phyloP scores from a whole-genome alignment of 2,329 filamentous ascomycete species.

The Claviceps sp. region DNA sequence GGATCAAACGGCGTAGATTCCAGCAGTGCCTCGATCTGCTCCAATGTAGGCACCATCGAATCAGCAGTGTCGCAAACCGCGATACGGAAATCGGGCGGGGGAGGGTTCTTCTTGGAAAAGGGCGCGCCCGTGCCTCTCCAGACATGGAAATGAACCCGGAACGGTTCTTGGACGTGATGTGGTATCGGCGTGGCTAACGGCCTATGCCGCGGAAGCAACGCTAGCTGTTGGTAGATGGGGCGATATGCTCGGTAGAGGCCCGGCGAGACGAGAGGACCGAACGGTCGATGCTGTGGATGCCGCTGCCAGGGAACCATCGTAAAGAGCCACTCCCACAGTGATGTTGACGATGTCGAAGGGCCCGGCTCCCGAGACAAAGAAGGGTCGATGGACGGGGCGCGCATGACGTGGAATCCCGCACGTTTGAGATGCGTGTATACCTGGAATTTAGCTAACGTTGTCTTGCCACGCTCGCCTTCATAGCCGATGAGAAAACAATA shows the following conservation, averaged over 20 bases:
- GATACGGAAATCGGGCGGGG: slow-evolving; percentile 70
- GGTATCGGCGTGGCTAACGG: slow-evolving; percentile 24
- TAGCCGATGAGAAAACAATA: slow-evolving; percentile 73
- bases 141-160: slow-evolving; percentile 64
- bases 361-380: not conserved
- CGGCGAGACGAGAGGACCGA: slow-evolving; percentile 46
- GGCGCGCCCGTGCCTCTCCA: slow-evolving; percentile 53
- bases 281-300: slow-evolving; percentile 19
- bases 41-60: slow-evolving; percentile 57
- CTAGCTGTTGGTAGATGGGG: slow-evolving; percentile 64
- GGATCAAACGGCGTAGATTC: slow-evolving; percentile 60
- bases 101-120: slow-evolving; percentile 71
- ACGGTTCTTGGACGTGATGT: slow-evolving; percentile 34
- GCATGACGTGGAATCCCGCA: slow-evolving; percentile 65
- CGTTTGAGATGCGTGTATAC: slow-evolving; percentile 80
- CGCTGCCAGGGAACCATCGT: slow-evolving; percentile 26
- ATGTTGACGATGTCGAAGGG: slow-evolving; percentile 8
- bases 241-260: slow-evolving; percentile 54
- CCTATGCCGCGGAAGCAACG: slow-evolving; percentile 59
- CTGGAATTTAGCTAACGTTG: slow-evolving; percentile 66
- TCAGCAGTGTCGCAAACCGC: slow-evolving; percentile 67
- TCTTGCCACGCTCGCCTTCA: slow-evolving; percentile 46
- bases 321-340: slow-evolving; percentile 41
- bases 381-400: slow-evolving; percentile 36
- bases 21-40: slow-evolving; percentile 58